Evolutionary conservation across 2,329 filamentous ascomycete genomes (phyloP).

Genomic region (Fusarium pininemorale): DNA sequence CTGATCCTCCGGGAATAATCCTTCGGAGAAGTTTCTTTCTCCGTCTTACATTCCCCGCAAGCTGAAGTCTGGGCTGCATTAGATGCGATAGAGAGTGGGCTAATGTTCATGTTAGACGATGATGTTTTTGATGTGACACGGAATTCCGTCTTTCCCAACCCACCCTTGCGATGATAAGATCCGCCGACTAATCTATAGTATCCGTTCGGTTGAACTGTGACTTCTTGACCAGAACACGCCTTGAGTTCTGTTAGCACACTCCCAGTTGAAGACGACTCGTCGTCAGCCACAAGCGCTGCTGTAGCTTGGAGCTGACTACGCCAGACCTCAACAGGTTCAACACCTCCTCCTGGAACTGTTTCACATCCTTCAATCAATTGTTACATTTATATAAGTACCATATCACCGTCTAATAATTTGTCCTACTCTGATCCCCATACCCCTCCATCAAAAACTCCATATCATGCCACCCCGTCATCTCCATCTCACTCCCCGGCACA

Average conservation of each 20-base stretch:
- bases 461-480: constrained; percentile 36
- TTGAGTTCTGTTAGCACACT: rapidly evolving
- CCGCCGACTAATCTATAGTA: rapidly evolving
- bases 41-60: not conserved
- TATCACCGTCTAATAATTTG: not conserved
- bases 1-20: not conserved
- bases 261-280: rapidly evolving
- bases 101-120: not conserved
- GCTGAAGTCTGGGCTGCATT: not conserved
- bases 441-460: constrained; percentile 36
- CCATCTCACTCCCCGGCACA: constrained; percentile 16
- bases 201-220: rapidly evolving
- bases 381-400: not conserved
- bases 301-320: not conserved
- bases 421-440: constrained; percentile 15
- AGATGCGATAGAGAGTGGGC: not conserved
- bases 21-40: not conserved
- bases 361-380: not conserved
- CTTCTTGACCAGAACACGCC: rapidly evolving
- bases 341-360: not conserved
- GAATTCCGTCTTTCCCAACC: not conserved
- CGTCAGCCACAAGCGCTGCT: not conserved
- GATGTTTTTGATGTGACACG: not conserved
- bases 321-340: not conserved
- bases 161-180: rapidly evolving